These are phyloP conservation scores for Lecanicillium sp. DNA, from an alignment of 2,329 filamentous ascomycete genomes.

Conservation along the genomic window DNA sequence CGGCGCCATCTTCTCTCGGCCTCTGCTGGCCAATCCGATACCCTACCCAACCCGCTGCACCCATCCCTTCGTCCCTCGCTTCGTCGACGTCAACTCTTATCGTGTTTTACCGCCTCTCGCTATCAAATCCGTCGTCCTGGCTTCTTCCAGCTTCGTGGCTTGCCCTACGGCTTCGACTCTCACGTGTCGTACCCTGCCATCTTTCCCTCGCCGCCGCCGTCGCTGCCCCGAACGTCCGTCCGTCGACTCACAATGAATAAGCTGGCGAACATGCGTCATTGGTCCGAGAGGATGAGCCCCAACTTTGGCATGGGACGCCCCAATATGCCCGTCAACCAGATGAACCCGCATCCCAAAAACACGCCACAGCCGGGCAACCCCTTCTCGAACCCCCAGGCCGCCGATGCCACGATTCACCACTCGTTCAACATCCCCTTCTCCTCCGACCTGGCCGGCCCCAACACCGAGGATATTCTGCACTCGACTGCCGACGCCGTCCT, in stretches of 20 bases:
- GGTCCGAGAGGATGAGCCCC: conserved; percentile 62
- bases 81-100: conserved; percentile 34
- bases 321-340: conserved; percentile 46
- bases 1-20: conserved; percentile 17
- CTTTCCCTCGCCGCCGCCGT: not conserved
- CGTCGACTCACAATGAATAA: conserved; percentile 54
- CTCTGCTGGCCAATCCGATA: too few species aligned
- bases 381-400: conserved; percentile 59
- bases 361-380: conserved; percentile 43
- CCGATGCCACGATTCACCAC: conserved; percentile 77
- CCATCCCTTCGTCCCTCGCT: conserved; percentile 17
- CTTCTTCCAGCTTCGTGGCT: not conserved
- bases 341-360: conserved; percentile 52
- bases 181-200: not conserved
- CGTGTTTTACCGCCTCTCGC: not conserved
- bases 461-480: conserved; percentile 90
- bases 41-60: too few species aligned
- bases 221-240: not conserved
- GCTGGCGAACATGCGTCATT: conserved; percentile 64
- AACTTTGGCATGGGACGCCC: conserved; percentile 58
- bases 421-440: conserved; percentile 97
- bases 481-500: conserved; percentile 81
- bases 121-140: not conserved
- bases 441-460: conserved; percentile 83
- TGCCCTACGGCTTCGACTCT: not conserved